Evolutionary conservation across 2,329 filamentous ascomycete genomes (phyloP), one percentile per base, ranked within the genome.

Genomic region (Pyrenophora tritici-repentis): DNA sequence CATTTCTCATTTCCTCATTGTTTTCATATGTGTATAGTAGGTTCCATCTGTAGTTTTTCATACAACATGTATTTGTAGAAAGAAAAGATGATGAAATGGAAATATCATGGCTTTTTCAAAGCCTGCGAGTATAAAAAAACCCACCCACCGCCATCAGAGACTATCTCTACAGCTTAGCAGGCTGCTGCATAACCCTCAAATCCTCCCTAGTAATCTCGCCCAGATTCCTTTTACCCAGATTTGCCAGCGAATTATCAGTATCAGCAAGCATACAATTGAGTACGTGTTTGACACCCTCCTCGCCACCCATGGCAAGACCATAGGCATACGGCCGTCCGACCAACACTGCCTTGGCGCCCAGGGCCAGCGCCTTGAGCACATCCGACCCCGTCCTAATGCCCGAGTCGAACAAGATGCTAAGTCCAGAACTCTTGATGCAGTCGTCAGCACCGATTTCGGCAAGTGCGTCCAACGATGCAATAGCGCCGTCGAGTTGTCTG

Each of bases 211-310:
- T 58, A 3, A 73, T 29, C 20, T 73, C 69, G 9, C 62, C 43
- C 6, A 71, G 29, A 18, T 46, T 61, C 55, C 52, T 67, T 55
- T 70, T 68, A 6, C 69, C 69, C 9, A 72, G 42, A 41, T 72
- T 72, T 0, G 65, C 69, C 42, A 73, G 48, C 17, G 65, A 69
- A 20, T 64, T 70, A 22, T 73, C 70, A 1, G 63, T 70, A 12
- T 49, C 68, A 0, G 67, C 70, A 13, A 72, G 52, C 42, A 74
- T 45, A 38, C 68, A 69, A 9, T 66, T 58, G 12, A 75, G 55
- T 4, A 74, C 71, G 54, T 75, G 73, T 37, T 66, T 66, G 4
- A 75, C 73, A 3, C 73, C 73, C 31, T 58, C 64, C 48, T 74
- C 68, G 4, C 73, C 73, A 2, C 66, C 68, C 49, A 74, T 73